Base-by-base conservation (phyloP, 176 grass and related monocot species). In the Oryza longistaminata region DNA sequence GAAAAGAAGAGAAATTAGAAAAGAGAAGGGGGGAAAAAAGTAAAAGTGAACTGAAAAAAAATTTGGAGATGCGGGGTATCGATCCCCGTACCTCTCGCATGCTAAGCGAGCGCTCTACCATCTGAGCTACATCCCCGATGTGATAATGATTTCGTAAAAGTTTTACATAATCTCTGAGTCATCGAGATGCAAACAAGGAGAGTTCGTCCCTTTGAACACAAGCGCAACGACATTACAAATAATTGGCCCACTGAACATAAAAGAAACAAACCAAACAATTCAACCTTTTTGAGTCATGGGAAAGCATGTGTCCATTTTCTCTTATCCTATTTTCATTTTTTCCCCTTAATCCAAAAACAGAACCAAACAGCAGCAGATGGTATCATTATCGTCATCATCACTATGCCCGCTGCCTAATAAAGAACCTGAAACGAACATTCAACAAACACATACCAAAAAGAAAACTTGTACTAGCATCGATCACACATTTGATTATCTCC, bases 71-170 rank as follows among this genome's bases (percentile, higher is more conserved):
- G 92, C 83, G 77, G 92, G 81, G 88, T 91, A 94, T 97, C 86
- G 86, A 92, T 97, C 90, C 94, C 90, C 92, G 86, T 94, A 70
- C 94, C 88, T 94, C 90, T 94, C 91, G 87, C 89, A 95, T 98
- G 93, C 91, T 90, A 98, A 98, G 96, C 93, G 89, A 93, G 91
- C 89, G 89, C 91, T 95, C 89, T 93, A 95, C 91, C 96, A 95
- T 98, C 91, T 98, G 91, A 98, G 93, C 95, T 95, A 93, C 93
- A 95, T 95, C 89, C 91, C 93, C 42, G 7, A 40, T 40, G 35
- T 37, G 35, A 0, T 1, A 37, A 6, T 37, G 0, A 37, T 37
- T 4, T 35, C 34, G 34, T 35, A 37, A 37, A 37, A 5, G 5
- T 5, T 6, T 37, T 37, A 35, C 5, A 37, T 37, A 37, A 37